Base-by-base conservation (phyloP, 345 rosid species). In the Hypericum androsaemum region DNA sequence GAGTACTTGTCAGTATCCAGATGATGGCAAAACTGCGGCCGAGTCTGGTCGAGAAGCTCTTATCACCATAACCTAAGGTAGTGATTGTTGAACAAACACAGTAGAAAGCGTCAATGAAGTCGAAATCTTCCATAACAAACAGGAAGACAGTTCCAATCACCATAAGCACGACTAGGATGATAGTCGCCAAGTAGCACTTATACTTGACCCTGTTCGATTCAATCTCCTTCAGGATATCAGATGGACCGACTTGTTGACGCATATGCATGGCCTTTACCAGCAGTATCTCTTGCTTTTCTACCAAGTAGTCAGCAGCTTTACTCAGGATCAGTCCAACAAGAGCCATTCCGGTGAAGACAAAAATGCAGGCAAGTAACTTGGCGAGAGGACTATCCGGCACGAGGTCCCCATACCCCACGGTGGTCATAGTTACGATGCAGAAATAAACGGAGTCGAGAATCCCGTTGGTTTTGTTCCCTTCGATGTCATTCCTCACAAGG, bases 361-460 rank as follows among this genome's bases (percentile, higher is more conserved):
- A 90, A 10, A 69, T 67, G 57, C 86, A 84, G 48, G 94, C 84
- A 12, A 92, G 80, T 47, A 92, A 73, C 59, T 84, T 84, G 0
- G 79, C 56, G n/a, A 59, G 41, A 46, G 53, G 56, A 43, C 76
- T 83, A 41, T 53, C 56, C 7, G 96, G 98, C 37, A 84, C 88
- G 7, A 92, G 89, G 78, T 92, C 98, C 38, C 98, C 96, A 48
- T 92, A 92, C 53, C 98, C 96, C 16, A 92, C 92, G 0, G 89
- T 84, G 39, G 98, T 92, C 98, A 92, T 87, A 3, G 95, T 92
- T 13, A 84, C 95, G 0, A 84, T 58, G 52, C 86, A 79, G 65
- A 87, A 84, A 58, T 87, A 92, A 13, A 83, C 10, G 8, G 98
- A 73, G 63, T 92, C 98, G 1, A 84, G 43, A 37, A 84, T 61